Percentiles rank a stretch among this genome's conserved stretches.
Evolutionary conservation across 345 rosid genomes (phyloP).

Genomic region (Isatis tinctoria): DNA sequence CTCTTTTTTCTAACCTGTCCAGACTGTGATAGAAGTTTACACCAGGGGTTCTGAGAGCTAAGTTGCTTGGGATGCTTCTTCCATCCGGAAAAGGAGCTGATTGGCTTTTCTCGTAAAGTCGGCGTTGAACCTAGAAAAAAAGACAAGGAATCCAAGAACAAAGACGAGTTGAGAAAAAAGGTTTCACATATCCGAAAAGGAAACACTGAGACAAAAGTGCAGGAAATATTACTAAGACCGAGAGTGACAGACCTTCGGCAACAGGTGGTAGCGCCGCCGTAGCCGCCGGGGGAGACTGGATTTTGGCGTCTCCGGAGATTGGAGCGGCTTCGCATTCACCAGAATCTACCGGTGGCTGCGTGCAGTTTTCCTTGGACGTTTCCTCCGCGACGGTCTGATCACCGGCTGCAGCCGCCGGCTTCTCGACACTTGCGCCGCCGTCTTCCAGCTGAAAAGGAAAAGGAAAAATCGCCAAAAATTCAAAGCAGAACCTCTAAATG

Average conservation of each 20-base stretch:
- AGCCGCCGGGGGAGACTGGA: conserved; percentile 38
- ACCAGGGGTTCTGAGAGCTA: conserved; percentile 51
- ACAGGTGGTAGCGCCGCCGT: conserved; percentile 45
- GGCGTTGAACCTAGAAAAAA: conserved; percentile 55
- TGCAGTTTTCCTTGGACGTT: conserved; percentile 51
- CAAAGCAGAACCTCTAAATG: neutral
- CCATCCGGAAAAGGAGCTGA: conserved; percentile 47
- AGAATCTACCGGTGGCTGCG: neutral
- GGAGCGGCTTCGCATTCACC: conserved; percentile 23
- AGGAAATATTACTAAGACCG: neutral
- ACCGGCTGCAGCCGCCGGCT: conserved; percentile 26
- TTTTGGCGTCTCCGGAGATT: conserved; percentile 47
- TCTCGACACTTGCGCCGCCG: conserved; percentile 45
- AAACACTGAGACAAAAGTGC: neutral
- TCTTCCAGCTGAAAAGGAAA: conserved; percentile 47
- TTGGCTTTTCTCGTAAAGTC: conserved; percentile 45
- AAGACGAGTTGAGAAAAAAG: neutral
- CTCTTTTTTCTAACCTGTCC: conserved; percentile 45
- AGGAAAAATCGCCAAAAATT: conserved; percentile 12
- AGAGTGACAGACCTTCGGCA: conserved; percentile 43
- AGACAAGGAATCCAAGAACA: no score
- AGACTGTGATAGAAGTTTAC: conserved; percentile 69
- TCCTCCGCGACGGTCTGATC: conserved; percentile 32
- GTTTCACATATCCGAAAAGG: neutral
- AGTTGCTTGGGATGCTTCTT: conserved; percentile 43